phyloP scores from a whole-genome alignment of 805 yeast genomes.

The Ogataea polymorpha region DNA sequence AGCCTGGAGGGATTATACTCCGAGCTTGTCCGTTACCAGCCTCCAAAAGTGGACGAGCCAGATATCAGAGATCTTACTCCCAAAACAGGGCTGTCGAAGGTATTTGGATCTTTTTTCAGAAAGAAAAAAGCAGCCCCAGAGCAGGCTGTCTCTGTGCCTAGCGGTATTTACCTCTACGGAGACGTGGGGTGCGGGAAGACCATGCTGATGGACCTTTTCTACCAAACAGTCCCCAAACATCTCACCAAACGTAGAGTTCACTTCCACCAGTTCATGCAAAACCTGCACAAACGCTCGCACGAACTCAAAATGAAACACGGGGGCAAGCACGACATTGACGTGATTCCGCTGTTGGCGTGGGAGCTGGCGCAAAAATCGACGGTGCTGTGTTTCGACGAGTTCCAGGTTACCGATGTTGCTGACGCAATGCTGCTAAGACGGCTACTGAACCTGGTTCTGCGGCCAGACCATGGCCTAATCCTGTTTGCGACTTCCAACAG shows the following conservation, averaged over 20 bases:
- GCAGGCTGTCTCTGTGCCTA: conserved; percentile 43
- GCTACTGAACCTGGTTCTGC: conserved; percentile 60
- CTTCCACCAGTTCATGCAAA: conserved; percentile 97
- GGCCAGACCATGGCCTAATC: conserved; percentile 76
- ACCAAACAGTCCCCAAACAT: conserved; percentile 74
- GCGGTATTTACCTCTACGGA: conserved; percentile 90
- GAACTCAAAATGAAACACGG: conserved; percentile 65
- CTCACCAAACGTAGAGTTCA: conserved; percentile 80
- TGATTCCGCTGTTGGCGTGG: conserved; percentile 78
- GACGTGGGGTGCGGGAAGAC: conserved; percentile 99
- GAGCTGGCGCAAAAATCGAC: conserved; percentile 76
- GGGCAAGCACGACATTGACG: conserved; percentile 65
- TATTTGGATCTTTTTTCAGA: conserved; percentile 32
- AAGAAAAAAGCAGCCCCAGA: conserved; percentile 3
- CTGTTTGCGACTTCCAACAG: conserved; percentile 93
- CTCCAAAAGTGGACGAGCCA: conserved; percentile 59
- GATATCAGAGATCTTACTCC: conserved; percentile 49
- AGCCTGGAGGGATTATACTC: conserved; percentile 59
- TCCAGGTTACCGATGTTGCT: conserved; percentile 97
- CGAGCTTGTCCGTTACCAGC: conserved; percentile 51
- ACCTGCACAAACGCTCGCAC: conserved; percentile 83
- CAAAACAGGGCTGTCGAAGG: conserved; percentile 40
- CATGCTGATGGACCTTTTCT: conserved; percentile 95
- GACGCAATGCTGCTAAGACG: conserved; percentile 95
- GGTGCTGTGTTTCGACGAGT: conserved; percentile 91